These are phyloP conservation scores for Aegilops longissima DNA, from an alignment of 176 grass and related monocot genomes.

Conservation along the genomic window DNA sequence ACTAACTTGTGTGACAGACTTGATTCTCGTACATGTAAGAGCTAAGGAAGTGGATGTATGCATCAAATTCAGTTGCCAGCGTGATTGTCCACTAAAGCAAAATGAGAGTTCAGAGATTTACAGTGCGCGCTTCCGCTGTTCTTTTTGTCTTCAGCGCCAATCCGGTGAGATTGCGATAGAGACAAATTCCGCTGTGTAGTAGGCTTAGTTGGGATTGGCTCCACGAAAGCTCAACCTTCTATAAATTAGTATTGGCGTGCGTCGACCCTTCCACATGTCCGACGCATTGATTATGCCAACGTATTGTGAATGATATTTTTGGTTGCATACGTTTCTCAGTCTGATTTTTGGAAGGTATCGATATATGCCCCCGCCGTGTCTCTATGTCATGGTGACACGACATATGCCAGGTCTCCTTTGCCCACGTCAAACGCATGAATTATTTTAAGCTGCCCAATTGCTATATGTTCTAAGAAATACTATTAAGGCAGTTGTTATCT, in stretches of 20 bases:
- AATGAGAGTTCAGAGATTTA: background rate
- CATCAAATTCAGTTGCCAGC: background rate
- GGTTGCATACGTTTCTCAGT: background rate
- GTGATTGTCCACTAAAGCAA: background rate
- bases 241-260: background rate
- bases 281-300: slow-evolving; percentile 1
- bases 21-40: background rate
- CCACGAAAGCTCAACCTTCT: background rate
- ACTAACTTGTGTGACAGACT: background rate
- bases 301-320: background rate
- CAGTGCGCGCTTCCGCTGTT: background rate
- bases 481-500: slow-evolving; percentile 12
- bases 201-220: background rate
- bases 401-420: background rate
- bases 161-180: background rate
- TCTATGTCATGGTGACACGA: background rate
- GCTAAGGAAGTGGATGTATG: background rate
- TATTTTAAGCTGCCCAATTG: background rate
- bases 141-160: background rate
- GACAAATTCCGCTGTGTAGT: slow-evolving; percentile 1
- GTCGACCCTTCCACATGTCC: background rate
- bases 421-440: slow-evolving; percentile 3
- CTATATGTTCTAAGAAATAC: background rate
- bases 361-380: background rate
- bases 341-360: slow-evolving; percentile 8